These are phyloP conservation scores for Acer saccharum DNA, from an alignment of 345 rosid genomes.

Conservation along the genomic window DNA sequence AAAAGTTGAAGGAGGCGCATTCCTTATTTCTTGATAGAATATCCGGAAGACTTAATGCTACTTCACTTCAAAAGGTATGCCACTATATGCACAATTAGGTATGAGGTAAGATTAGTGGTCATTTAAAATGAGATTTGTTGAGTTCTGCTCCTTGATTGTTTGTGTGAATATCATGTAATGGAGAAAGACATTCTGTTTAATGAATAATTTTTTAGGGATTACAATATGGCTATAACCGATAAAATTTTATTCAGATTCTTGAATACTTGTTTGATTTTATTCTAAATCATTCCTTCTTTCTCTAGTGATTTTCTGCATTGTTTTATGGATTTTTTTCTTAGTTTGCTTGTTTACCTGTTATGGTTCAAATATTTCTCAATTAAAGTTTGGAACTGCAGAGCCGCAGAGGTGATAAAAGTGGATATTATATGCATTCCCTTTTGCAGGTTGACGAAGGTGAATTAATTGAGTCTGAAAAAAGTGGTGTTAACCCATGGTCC, in stretches of 20 bases:
- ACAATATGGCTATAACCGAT: not conserved
- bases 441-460: conserved; percentile 48
- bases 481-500: conserved; percentile 71
- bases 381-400: not conserved
- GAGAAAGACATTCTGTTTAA: not conserved
- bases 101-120: not conserved
- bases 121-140: not conserved
- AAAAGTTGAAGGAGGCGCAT: conserved; percentile 61
- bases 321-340: not conserved
- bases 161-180: not conserved
- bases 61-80: conserved; percentile 54
- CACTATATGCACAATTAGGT: not conserved
- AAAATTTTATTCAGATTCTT: not conserved
- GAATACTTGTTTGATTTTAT: not conserved
- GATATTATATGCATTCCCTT: not conserved
- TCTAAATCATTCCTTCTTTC: not conserved
- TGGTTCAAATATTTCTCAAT: conserved; percentile 6
- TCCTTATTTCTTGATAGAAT: conserved; percentile 65
- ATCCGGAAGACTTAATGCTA: conserved; percentile 49
- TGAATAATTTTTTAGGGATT: not conserved
- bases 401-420: conserved; percentile 1
- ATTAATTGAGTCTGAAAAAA: conserved; percentile 21
- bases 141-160: not conserved
- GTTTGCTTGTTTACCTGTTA: not conserved
- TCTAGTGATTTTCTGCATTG: not conserved